Evolutionary conservation across 495 filamentous ascomycete species (phyloP).

Genomic region (Oleoguttula mirabilis): DNA sequence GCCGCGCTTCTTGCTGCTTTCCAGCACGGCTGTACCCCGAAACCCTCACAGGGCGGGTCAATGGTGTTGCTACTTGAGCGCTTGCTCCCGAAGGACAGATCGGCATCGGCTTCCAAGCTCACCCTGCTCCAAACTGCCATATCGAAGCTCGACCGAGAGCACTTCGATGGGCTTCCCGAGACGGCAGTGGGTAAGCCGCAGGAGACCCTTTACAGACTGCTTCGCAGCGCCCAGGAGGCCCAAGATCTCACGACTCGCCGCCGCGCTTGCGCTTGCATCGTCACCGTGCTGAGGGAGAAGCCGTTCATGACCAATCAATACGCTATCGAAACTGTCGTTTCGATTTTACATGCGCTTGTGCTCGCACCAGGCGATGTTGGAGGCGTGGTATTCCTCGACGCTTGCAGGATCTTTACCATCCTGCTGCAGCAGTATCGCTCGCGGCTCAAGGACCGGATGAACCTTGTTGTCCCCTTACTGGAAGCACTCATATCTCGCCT

Average conservation of each 20-base stretch:
- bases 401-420: conserved; percentile 47
- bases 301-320: conserved; percentile 16
- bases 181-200: background rate
- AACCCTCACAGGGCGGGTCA: too few relatives aligned
- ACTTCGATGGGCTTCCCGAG: too few relatives aligned
- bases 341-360: background rate
- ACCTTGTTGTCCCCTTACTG: conserved; percentile 53
- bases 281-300: conserved; percentile 13
- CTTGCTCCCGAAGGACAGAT: too few relatives aligned
- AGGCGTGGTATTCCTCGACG: conserved; percentile 43
- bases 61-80: too few relatives aligned
- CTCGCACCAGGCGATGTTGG: too few relatives aligned
- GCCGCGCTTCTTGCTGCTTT: too few relatives aligned
- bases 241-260: background rate
- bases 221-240: background rate
- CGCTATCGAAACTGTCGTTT: conserved; percentile 10
- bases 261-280: conserved; percentile 10
- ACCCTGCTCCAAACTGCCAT: too few relatives aligned
- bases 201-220: background rate
- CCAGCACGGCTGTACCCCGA: too few relatives aligned
- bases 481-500: conserved; percentile 52
- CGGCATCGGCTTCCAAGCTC: too few relatives aligned
- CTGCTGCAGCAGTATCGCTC: conserved; percentile 50
- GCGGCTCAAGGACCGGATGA: conserved; percentile 56
- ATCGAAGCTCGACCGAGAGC: too few relatives aligned